A percentile compares a stretch with the other conserved stretches of the same genome.
Evolutionary conservation across 2,329 filamentous ascomycete species (phyloP).

Genomic region (Didymella pinodella): DNA sequence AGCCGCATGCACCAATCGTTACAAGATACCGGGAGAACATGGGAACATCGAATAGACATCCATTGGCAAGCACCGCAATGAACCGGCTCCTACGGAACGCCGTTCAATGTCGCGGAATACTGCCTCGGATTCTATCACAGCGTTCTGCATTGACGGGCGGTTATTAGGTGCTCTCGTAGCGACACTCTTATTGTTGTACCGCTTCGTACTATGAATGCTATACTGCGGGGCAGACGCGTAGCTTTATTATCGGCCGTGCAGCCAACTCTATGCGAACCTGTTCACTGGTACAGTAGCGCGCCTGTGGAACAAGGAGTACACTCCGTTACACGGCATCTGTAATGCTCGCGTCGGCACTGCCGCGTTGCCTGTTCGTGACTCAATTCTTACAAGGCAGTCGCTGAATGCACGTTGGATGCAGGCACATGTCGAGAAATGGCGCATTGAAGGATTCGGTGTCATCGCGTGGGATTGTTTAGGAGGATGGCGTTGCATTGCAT

Average conservation of each 20-base stretch:
- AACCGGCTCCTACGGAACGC: slow-evolving; percentile 2
- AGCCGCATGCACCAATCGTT: slow-evolving; percentile 10
- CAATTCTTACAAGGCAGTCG: slow-evolving; percentile 12
- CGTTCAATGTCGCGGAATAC: slow-evolving; percentile 10
- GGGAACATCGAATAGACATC: background rate
- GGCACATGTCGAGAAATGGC: slow-evolving; percentile 23
- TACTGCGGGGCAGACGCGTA: slow-evolving; percentile 43
- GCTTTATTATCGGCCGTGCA: slow-evolving; percentile 20
- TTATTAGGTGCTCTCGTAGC: slow-evolving; percentile 3
- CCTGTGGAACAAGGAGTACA: slow-evolving; percentile 31
- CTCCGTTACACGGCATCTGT: slow-evolving; percentile 24
- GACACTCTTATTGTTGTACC: slow-evolving; percentile 9
- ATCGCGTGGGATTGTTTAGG: slow-evolving; percentile 8
- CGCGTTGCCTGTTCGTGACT: slow-evolving; percentile 22
- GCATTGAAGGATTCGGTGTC: slow-evolving; percentile 4
- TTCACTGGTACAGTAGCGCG: slow-evolving; percentile 33
- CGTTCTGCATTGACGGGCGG: slow-evolving; percentile 22
- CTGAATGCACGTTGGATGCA: slow-evolving; percentile 9
- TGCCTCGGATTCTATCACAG: slow-evolving; percentile 5
- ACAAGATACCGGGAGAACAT: background rate
- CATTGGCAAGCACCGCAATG: slow-evolving; percentile 1
- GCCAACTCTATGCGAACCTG: slow-evolving; percentile 33
- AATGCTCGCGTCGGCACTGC: slow-evolving; percentile 16
- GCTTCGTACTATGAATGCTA: slow-evolving; percentile 31
- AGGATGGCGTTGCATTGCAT: slow-evolving; percentile 22